phyloP scores from a whole-genome alignment of 306 rosid species.

The Sindora glabra region DNA sequence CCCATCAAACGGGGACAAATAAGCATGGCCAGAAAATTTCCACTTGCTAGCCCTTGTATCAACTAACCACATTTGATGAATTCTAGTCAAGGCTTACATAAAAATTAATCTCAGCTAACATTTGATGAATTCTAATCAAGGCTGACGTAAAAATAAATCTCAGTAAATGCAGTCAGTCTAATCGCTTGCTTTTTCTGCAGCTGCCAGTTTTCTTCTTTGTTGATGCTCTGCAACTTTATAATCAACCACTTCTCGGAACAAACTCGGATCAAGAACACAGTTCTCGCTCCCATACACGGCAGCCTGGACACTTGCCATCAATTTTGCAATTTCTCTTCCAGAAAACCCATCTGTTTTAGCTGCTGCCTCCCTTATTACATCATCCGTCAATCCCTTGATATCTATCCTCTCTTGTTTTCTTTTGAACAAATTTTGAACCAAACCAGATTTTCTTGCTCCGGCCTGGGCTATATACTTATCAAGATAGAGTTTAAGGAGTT shows the following conservation, averaged over 20 bases:
- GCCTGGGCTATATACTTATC: conserved; percentile 84
- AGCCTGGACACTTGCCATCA: conserved; percentile 96
- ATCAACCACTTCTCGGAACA: conserved; percentile 86
- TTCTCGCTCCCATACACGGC: conserved; percentile 84
- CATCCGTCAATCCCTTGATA: conserved; percentile 77
- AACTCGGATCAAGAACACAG: conserved; percentile 67
- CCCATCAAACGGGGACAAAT: conserved; percentile 29
- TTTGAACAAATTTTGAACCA: conserved; percentile 46
- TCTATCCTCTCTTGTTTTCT: conserved; percentile 62
- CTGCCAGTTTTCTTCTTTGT: conserved; percentile 82
- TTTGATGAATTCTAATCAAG: conserved; percentile 4
- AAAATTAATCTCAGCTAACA: neutral
- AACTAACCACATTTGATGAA: neutral
- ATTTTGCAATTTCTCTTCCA: conserved; percentile 91
- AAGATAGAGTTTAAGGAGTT: conserved; percentile 78
- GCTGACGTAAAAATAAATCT: neutral
- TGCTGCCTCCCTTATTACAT: conserved; percentile 76
- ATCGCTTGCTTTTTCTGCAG: conserved; percentile 27
- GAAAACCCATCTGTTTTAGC: conserved; percentile 82
- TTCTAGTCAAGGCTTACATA: neutral
- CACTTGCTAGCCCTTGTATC: neutral
- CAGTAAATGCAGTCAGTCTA: conserved; percentile 18
- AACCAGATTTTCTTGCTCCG: conserved; percentile 57
- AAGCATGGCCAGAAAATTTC: conserved; percentile 21
- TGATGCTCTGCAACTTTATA: conserved; percentile 94